These are phyloP conservation scores for Trichoderma simmonsii DNA, from an alignment of 2,329 filamentous ascomycete species.

Conservation along the genomic window DNA sequence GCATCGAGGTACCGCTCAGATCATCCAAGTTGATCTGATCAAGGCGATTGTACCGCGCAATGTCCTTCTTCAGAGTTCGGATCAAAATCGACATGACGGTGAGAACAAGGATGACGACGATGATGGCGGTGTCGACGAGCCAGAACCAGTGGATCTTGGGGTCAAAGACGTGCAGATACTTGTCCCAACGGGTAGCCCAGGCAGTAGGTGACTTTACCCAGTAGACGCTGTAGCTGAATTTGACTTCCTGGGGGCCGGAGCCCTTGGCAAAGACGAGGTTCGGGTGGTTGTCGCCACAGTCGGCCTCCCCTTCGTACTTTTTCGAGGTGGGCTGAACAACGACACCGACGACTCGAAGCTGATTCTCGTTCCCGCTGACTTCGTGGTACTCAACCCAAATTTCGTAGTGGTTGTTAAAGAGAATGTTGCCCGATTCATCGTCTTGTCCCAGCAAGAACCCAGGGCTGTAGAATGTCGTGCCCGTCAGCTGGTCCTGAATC, in stretches of 20 bases:
- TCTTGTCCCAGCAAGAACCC: conserved; percentile 74
- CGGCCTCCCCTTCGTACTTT: conserved; percentile 53
- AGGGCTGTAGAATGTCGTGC: conserved; percentile 81
- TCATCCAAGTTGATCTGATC: conserved; percentile 91
- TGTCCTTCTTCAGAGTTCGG: conserved; percentile 87
- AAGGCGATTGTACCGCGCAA: conserved; percentile 91
- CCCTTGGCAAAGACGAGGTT: conserved; percentile 63
- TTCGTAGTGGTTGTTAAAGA: conserved; percentile 92
- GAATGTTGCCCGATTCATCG: conserved; percentile 54
- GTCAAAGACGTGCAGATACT: conserved; percentile 95
- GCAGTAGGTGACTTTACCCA: conserved; percentile 82
- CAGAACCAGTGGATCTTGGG: conserved; percentile 99
- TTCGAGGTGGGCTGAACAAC: conserved; percentile 78
- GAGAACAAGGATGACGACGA: conserved; percentile 85
- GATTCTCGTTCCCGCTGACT: conserved; percentile 60
- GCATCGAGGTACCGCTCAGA: conserved; percentile 70
- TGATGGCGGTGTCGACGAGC: conserved; percentile 90
- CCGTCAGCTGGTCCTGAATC: conserved; percentile 71
- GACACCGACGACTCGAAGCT: conserved; percentile 88
- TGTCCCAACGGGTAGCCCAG: conserved; percentile 98
- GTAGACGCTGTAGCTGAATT: conserved; percentile 89
- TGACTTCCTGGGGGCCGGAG: conserved; percentile 56
- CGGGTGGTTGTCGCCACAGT: conserved; percentile 59
- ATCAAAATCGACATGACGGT: conserved; percentile 92
- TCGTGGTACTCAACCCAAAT: conserved; percentile 91